Conservation (phyloP, 371 early-diverging fungal genomes). For the Apophysomyces variabilis region DNA sequence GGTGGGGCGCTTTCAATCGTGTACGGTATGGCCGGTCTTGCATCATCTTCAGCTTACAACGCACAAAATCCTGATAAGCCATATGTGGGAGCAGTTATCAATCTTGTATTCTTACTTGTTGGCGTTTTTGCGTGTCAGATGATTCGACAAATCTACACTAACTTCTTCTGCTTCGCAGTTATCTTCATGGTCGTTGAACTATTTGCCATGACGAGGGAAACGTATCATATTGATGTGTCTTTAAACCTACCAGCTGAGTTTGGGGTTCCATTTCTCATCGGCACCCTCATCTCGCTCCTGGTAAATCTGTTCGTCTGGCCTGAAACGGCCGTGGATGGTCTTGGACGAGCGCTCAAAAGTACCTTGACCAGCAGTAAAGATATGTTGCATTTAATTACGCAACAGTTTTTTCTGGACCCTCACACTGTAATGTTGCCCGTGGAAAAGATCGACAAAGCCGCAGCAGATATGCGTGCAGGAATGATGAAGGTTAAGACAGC, state of each 20-base stretch:
- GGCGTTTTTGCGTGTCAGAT: conserved; percentile 37
- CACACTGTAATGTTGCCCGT: conserved; percentile 36
- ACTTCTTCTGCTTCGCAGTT: conserved; percentile 41
- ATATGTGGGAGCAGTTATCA: conserved; percentile 24
- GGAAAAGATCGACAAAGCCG: conserved; percentile 34
- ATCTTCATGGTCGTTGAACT: conserved; percentile 44
- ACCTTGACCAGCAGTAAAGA: conserved; percentile 44
- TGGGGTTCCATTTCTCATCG: conserved; percentile 34
- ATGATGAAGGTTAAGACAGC: conserved; percentile 55
- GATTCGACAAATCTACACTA: conserved; percentile 36
- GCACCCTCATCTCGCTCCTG: conserved; percentile 30
- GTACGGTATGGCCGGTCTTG: conserved; percentile 44
- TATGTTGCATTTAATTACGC: conserved; percentile 51
- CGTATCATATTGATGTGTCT: conserved; percentile 24
- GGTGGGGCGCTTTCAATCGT: conserved; percentile 44
- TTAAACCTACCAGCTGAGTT: conserved; percentile 30
- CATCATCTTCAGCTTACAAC: conserved; percentile 40
- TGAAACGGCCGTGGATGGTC: conserved; percentile 55
- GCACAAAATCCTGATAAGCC: conserved; percentile 20
- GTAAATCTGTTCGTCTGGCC: conserved; percentile 53
- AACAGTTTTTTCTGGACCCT: conserved; percentile 53
- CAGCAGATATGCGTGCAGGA: conserved; percentile 42
- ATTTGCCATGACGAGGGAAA: conserved; percentile 31
- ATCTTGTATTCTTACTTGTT: conserved; percentile 33
- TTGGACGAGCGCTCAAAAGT: conserved; percentile 49